These are phyloP conservation scores for Sphagnurus paluster DNA, from an alignment of 1,284 basidiomycete species.

Conservation along the genomic window DNA sequence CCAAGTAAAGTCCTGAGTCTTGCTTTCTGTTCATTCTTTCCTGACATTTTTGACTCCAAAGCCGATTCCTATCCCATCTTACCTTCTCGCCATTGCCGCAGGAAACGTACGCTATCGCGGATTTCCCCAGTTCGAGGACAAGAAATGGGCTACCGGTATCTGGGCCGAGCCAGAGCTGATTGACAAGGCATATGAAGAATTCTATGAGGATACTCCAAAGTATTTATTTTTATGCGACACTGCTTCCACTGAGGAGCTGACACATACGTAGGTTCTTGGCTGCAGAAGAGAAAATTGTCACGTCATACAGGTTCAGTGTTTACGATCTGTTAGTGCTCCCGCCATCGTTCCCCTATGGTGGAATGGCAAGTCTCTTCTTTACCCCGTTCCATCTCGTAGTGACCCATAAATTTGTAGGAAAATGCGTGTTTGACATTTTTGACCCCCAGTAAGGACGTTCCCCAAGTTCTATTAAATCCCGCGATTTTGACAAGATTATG, in stretches of 20 bases:
- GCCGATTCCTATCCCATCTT: slow-evolving; percentile 84
- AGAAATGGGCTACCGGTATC: slow-evolving; percentile 78
- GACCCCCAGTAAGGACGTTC: slow-evolving; percentile 83
- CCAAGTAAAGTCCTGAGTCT: slow-evolving; percentile 48
- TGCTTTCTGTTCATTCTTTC: not conserved
- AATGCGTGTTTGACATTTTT: slow-evolving; percentile 86
- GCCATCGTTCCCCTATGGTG: slow-evolving; percentile 91
- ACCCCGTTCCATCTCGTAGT: slow-evolving; percentile 10
- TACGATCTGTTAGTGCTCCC: slow-evolving; percentile 94
- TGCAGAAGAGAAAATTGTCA: slow-evolving; percentile 75
- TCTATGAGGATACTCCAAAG: slow-evolving; percentile 81
- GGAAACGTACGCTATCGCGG: slow-evolving; percentile 80
- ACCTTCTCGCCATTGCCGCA: slow-evolving; percentile 84
- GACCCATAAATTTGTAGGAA: slow-evolving; percentile 47
- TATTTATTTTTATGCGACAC: slow-evolving; percentile 29
- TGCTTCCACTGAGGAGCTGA: no score
- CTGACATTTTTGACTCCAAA: slow-evolving; percentile 30
- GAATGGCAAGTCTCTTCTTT: slow-evolving; percentile 58
- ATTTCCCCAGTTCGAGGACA: slow-evolving; percentile 61
- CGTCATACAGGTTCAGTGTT: slow-evolving; percentile 83
- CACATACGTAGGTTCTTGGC: slow-evolving; percentile 60
- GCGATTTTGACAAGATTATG: not conserved
- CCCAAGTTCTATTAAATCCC: not conserved
- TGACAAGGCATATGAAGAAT: slow-evolving; percentile 85
- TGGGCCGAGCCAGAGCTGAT: slow-evolving; percentile 90